phyloP scores from a whole-genome alignment of 352 stramenopile genomes.

The Pythium biforme region DNA sequence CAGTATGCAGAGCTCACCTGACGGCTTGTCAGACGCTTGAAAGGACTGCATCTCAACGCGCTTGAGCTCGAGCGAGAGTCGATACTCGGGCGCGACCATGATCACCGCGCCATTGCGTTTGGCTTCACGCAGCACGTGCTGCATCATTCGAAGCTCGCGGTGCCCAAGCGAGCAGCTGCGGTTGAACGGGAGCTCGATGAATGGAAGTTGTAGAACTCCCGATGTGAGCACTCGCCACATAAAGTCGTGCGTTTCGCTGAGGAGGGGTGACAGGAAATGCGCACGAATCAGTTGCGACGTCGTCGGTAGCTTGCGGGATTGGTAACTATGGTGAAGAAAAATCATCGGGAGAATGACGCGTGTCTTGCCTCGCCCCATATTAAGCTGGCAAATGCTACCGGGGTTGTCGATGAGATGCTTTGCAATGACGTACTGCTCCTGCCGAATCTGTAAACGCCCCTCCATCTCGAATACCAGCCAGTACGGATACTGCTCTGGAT shows the following conservation, averaged over 20 bases:
- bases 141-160: conserved; percentile 31
- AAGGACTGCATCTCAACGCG: conserved; percentile 35
- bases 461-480: conserved; percentile 89
- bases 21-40: conserved; percentile 1
- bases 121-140: conserved; percentile 35
- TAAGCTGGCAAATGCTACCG: conserved; percentile 71
- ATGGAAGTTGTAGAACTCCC: conserved; percentile 31
- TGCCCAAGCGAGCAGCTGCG: conserved; percentile 42
- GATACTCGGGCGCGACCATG: conserved; percentile 80
- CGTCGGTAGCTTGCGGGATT: not conserved
- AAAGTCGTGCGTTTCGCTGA: conserved; percentile 61
- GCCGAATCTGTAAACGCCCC: conserved; percentile 69
- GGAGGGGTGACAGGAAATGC: conserved; percentile 53
- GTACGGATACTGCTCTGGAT: conserved; percentile 47
- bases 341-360: conserved; percentile 86
- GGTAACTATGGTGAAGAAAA: conserved; percentile 59
- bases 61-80: conserved; percentile 89
- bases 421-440: conserved; percentile 72
- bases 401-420: conserved; percentile 62
- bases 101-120: conserved; percentile 44
- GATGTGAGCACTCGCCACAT: conserved; percentile 58
- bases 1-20: not conserved
- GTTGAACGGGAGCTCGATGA: conserved; percentile 68
- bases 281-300: conserved; percentile 38
- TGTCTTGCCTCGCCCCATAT: conserved; percentile 87